Evolutionary conservation across 2,329 filamentous ascomycete species (phyloP), one percentile per base, ranked within the genome.

Genomic region (Berkeleyomyces basicola): DNA sequence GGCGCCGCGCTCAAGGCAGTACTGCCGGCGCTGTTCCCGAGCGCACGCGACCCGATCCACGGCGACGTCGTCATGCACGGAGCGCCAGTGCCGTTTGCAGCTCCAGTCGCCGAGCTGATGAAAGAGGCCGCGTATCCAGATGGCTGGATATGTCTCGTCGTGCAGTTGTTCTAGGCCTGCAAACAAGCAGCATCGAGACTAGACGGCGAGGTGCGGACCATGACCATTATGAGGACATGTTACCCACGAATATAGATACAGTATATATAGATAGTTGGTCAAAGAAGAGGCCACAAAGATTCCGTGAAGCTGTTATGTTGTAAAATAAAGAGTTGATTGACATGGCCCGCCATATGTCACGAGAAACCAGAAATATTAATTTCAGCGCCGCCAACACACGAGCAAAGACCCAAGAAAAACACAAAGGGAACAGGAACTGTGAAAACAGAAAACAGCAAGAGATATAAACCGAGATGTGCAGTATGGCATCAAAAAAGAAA

Each of bases 61-160:
- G 93, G 92, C 0, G 85, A 87, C 64, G 87, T 88, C 1, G 80
- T 97, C 5, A 74, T 97, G 68, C 93, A 99, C 74, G 93, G 93
- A 0, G 88, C 85, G 1, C 80, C 84, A 0, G 81, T 96, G 64
- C 92, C 93, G 0, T 87, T 97, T 76, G 75, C 77, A 64, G 87
- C 90, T 1, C 85, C 85, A 33, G 73, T 99, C 16, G 87, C 90
- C 69, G 92, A 96, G 57, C 72, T 99, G 64, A 87, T 93, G 74
- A 81, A 84, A 63, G 86, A 87, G 69, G 87, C 88, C 3, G 84
- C 89, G 1, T 97, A 96, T 76, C 84, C 90, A 0, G 93, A 99
- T 74, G 93, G 93, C 0, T 99, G 91, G 86, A 73, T 96, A 36
- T 89, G 90, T 72, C 74, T 96, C 49, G 87, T 90, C 61, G 81